phyloP scores from a whole-genome alignment of 106 monocot species.

The Dactylorhiza incarnata region DNA sequence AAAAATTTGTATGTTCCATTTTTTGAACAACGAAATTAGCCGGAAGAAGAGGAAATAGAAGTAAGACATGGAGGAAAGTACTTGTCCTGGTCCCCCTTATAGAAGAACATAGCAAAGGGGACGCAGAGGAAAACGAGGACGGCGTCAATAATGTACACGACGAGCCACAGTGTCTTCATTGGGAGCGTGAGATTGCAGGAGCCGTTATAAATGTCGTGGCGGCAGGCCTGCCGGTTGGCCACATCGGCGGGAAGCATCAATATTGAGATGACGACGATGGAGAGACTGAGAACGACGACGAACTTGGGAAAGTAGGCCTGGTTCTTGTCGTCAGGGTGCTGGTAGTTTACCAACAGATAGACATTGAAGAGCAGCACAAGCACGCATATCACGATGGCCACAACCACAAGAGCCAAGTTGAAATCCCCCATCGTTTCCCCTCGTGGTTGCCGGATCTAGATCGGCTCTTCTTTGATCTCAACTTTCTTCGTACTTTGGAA shows the following conservation, averaged over 20 bases:
- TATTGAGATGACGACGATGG: slow-evolving; percentile 83
- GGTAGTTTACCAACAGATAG: slow-evolving; percentile 89
- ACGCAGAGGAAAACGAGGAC: slow-evolving; percentile 87
- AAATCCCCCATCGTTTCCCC: slow-evolving; percentile 76
- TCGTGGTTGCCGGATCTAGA: slow-evolving; percentile 5
- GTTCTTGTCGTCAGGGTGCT: slow-evolving; percentile 91
- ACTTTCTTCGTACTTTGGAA: too few relatives aligned
- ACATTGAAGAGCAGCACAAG: slow-evolving; percentile 70
- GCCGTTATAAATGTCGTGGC: slow-evolving; percentile 75
- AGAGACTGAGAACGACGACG: slow-evolving; percentile 79
- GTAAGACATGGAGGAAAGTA: slow-evolving; percentile 3
- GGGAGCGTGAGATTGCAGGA: slow-evolving; percentile 79
- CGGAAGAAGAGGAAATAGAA: not conserved
- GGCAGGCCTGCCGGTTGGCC: slow-evolving; percentile 80
- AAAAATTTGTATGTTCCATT: not conserved
- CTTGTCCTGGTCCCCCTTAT: slow-evolving; percentile 98
- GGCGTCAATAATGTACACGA: slow-evolving; percentile 69
- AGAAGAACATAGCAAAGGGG: slow-evolving; percentile 97
- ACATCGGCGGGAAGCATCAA: slow-evolving; percentile 98
- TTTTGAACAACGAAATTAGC: not conserved
- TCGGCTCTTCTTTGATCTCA: not conserved
- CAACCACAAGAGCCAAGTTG: too few relatives aligned
- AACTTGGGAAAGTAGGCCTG: slow-evolving; percentile 96
- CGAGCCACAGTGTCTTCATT: slow-evolving; percentile 94
- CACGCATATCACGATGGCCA: slow-evolving; percentile 67